Conservation (phyloP, 2,329 filamentous ascomycete species). For the Ascochyta koolunga region DNA sequence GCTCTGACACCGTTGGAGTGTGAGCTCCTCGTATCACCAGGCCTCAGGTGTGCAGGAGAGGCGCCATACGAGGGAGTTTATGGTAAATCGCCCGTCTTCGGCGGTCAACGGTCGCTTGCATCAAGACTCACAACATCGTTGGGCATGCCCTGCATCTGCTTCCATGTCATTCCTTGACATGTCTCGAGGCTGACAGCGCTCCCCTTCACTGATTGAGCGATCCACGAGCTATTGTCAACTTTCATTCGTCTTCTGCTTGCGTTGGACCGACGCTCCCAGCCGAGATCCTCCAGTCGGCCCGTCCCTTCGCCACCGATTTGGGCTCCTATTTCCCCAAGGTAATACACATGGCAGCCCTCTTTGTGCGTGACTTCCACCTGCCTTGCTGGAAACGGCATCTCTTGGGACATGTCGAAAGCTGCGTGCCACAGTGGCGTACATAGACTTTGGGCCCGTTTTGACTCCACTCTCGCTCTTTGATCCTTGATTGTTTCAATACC, state of each 20-base stretch:
- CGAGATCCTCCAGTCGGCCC: slow-evolving; percentile 6
- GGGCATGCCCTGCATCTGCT: slow-evolving; percentile 6
- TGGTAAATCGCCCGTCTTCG: slow-evolving; percentile 18
- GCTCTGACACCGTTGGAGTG: slow-evolving; percentile 32
- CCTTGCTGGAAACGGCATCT: slow-evolving; percentile 14
- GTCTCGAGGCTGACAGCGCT: background rate
- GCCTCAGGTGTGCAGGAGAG: slow-evolving; percentile 17
- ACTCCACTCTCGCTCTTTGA: background rate
- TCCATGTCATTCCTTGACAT: too few relatives aligned
- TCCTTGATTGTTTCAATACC: background rate
- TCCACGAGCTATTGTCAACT: background rate
- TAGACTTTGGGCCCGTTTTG: slow-evolving; percentile 16
- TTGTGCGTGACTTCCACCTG: slow-evolving; percentile 2
- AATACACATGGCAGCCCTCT: slow-evolving; percentile 21
- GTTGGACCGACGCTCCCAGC: slow-evolving; percentile 4
- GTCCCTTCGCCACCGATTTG: slow-evolving; percentile 1
- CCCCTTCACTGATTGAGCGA: background rate
- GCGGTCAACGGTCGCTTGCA: slow-evolving; percentile 17
- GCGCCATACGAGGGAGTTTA: slow-evolving; percentile 13
- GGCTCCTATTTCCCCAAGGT: slow-evolving; percentile 1
- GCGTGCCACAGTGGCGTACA: slow-evolving; percentile 48
- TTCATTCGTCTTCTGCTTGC: slow-evolving; percentile 3
- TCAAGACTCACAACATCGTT: slow-evolving; percentile 6
- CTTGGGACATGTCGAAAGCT: slow-evolving; percentile 33
- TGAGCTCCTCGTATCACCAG: slow-evolving; percentile 31